Conservation (phyloP, 495 filamentous ascomycete species). For the Parachaetomium inaequale region DNA sequence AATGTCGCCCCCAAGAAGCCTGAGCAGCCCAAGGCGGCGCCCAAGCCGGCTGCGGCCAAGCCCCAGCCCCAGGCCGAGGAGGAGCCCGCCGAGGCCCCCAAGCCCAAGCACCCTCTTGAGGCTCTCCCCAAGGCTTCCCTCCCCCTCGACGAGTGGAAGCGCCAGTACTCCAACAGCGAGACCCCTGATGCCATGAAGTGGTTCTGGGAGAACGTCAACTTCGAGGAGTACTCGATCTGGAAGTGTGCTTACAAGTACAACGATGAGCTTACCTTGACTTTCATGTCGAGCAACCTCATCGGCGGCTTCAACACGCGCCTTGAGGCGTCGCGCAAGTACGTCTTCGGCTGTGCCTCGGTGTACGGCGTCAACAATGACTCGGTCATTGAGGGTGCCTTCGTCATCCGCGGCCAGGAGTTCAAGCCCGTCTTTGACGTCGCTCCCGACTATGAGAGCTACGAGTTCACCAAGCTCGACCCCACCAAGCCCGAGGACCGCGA, state of each 20-base stretch:
- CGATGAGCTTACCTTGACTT: constrained; percentile 90
- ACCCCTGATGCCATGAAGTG: constrained; percentile 85
- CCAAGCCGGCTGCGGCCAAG: constrained; percentile 51
- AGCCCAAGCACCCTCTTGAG: constrained; percentile 96
- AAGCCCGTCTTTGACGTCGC: constrained; percentile 89
- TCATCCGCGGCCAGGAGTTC: constrained; percentile 87
- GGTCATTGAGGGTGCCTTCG: constrained; percentile 83
- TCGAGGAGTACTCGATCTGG: constrained; percentile 95
- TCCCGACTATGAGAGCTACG: constrained; percentile 95
- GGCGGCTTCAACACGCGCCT: constrained; percentile 97
- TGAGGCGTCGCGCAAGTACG: constrained; percentile 95
- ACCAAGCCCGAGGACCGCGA: constrained; percentile 75
- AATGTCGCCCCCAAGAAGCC: constrained; percentile 86
- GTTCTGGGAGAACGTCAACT: constrained; percentile 95
- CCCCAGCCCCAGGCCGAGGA: constrained; percentile 48
- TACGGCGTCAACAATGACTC: constrained; percentile 85
- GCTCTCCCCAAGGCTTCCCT: constrained; percentile 74
- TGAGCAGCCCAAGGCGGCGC: constrained; percentile 49
- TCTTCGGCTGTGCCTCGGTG: constrained; percentile 90
- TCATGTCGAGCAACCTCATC: constrained; percentile 98
- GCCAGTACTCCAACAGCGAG: constrained; percentile 95
- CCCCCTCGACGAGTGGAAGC: constrained; percentile 95
- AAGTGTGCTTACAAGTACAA: constrained; percentile 95
- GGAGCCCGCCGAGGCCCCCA: constrained; percentile 66
- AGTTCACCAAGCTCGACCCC: constrained; percentile 92